phyloP scores from a whole-genome alignment of 768 basidiomycete genomes.

The Pleurotus salmoneostramineus region DNA sequence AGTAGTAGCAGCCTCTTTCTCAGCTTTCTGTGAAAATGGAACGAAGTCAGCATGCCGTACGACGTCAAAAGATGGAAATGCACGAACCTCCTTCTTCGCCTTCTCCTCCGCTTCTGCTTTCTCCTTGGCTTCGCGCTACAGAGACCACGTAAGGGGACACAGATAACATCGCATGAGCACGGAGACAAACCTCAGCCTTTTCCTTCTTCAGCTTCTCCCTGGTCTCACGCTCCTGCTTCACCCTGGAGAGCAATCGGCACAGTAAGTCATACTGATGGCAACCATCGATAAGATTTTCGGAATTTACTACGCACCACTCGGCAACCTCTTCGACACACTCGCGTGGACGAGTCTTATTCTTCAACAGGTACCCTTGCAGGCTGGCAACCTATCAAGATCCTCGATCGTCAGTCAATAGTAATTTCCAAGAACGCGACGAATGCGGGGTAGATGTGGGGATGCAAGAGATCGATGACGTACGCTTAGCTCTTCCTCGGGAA shows the following conservation, averaged over 20 bases:
- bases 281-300: background rate
- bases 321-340: slow-evolving; percentile 80
- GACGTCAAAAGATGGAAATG: background rate
- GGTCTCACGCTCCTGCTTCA: slow-evolving; percentile 77
- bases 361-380: slow-evolving; percentile 82
- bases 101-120: slow-evolving; percentile 41
- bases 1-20: background rate
- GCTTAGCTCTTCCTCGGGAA: slow-evolving; percentile 85
- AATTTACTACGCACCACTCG: slow-evolving; percentile 39
- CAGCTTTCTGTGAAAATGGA: background rate
- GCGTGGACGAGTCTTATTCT: slow-evolving; percentile 86
- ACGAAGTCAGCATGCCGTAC: too few relatives aligned
- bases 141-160: slow-evolving; percentile 13
- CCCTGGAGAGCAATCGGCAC: slow-evolving; percentile 20
- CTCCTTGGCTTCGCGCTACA: slow-evolving; percentile 75
- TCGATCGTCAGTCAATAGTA: background rate
- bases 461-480: slow-evolving; percentile 37
- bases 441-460: background rate
- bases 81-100: slow-evolving; percentile 14
- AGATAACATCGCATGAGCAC: slow-evolving; percentile 10
- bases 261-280: background rate
- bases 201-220: slow-evolving; percentile 85
- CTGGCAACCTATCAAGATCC: slow-evolving; percentile 57
- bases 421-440: background rate
- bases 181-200: slow-evolving; percentile 44